Evolutionary conservation across 1,284 basidiomycete genomes (phyloP), one percentile per base, ranked within the genome.

Genomic region (Pseudozyma tsukubaensis): DNA sequence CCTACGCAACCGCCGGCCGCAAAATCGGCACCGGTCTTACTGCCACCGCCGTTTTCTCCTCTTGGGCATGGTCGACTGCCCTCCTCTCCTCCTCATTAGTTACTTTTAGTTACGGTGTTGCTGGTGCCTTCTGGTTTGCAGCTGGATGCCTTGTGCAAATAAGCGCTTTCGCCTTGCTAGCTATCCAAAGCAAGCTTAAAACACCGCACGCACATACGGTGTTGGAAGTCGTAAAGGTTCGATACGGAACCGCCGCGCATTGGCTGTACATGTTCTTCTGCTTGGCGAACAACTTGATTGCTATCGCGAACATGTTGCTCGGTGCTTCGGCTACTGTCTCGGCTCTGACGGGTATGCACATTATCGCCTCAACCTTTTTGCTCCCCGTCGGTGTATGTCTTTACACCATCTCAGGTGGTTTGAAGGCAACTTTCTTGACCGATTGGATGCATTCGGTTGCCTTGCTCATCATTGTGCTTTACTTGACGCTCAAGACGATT

Each of bases 1-100:
- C 76, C 3, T 80, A 80, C 50, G 62, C 76, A 7, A 76, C 77
- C 8, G 78, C 78, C 6, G 68, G 68, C 12, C 63, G 81, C 16
- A 72, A 69, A 18, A 68, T 83, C 24, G 79, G 79, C n/a, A 77
- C 68, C 7, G 81, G 81, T 21, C 60, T 83, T 6, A 80, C 79
- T 3, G 76, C 78, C 12, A 77, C 78, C 2, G 81, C 81, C 11
- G 81, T 81, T 16, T 72, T 79, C 35, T 68, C 62, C 13, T 76
- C 72, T 13, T 81, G 79, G 79, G 76, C 70, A 0, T 82, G 80
- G 80, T 77, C 77, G 19, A 81, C 78, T 1, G 79, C 80, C 2
- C 71, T 82, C 2, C 68, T 82, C 12, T 71, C 65, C 16, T 72
- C 67, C 0, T 53, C 54, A 0, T 36, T 68, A 1, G 66, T 78